phyloP scores from a whole-genome alignment of 352 stramenopile genomes.

The Globisporangium barbulae region DNA sequence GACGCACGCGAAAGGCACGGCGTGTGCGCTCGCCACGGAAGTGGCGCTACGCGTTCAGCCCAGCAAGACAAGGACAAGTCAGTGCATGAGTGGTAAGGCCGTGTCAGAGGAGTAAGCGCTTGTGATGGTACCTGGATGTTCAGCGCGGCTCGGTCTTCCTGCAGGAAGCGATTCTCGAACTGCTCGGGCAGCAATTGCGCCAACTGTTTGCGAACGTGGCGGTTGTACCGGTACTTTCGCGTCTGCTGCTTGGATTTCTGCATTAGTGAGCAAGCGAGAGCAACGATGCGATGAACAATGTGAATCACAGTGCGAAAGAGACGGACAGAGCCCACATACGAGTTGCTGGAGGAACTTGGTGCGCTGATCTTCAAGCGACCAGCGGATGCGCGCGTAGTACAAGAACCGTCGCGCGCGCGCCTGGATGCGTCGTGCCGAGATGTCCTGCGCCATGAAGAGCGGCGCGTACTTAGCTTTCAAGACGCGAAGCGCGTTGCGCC shows the following conservation, averaged over 20 bases:
- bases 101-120: not conserved
- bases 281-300: not conserved
- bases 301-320: not conserved
- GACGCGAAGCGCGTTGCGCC: conserved; percentile 32
- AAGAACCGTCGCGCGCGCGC: conserved; percentile 34
- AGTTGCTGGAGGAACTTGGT: conserved; percentile 40
- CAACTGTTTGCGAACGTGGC: conserved; percentile 43
- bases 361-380: conserved; percentile 28
- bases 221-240: conserved; percentile 71
- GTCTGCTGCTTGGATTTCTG: conserved; percentile 51
- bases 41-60: conserved; percentile 25
- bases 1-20: conserved; percentile 19
- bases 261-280: not conserved
- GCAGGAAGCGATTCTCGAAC: conserved; percentile 39
- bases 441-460: conserved; percentile 59
- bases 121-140: conserved; percentile 33
- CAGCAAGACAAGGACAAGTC: not conserved
- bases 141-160: conserved; percentile 34
- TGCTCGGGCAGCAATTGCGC: conserved; percentile 37
- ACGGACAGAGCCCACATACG: conserved; percentile 18
- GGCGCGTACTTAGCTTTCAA: conserved; percentile 42
- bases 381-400: conserved; percentile 39
- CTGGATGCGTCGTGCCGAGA: conserved; percentile 50
- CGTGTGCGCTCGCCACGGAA: conserved; percentile 45
- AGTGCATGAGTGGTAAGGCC: not conserved